Percentiles rank a stretch among this genome's conserved stretches.
These are phyloP conservation scores for Senna siamea DNA, from an alignment of 306 rosid genomes.

Conservation along the genomic window DNA sequence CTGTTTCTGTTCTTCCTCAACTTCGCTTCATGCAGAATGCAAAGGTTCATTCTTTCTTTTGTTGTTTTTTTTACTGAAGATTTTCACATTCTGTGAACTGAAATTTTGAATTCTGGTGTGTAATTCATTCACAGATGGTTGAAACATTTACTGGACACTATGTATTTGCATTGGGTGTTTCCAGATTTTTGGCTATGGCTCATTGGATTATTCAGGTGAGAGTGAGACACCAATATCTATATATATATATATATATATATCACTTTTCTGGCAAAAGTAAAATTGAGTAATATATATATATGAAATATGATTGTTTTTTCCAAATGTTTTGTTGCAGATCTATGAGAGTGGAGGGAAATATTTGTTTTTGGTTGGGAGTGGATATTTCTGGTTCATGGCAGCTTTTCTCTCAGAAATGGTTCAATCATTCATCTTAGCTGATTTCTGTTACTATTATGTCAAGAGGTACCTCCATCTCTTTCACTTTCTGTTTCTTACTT, in stretches of 20 bases:
- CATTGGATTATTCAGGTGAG: slow-evolving; percentile 76
- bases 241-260: too few relatives aligned
- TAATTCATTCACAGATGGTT: too few relatives aligned
- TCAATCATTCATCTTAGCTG: slow-evolving; percentile 79
- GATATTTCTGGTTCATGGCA: slow-evolving; percentile 62
- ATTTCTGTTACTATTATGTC: slow-evolving; percentile 81
- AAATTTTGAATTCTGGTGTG: too few relatives aligned
- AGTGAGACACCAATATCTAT: not conserved
- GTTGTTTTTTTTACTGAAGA: too few relatives aligned
- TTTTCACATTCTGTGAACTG: too few relatives aligned
- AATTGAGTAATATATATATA: too few relatives aligned
- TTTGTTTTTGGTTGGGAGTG: slow-evolving; percentile 45
- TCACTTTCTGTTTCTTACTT: not conserved
- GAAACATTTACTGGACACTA: slow-evolving; percentile 87
- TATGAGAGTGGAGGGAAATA: slow-evolving; percentile 59
- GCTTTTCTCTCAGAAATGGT: slow-evolving; percentile 64
- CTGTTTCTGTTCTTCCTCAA: slow-evolving; percentile 80
- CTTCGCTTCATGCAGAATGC: slow-evolving; percentile 79
- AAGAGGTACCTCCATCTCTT: too few relatives aligned
- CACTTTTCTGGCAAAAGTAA: too few relatives aligned
- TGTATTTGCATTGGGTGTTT: slow-evolving; percentile 82
- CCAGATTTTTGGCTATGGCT: slow-evolving; percentile 75
- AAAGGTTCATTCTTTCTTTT: slow-evolving; percentile 51
- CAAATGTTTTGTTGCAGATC: slow-evolving; percentile 39
- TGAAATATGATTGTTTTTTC: too few relatives aligned